Base-by-base conservation (phyloP, 225 moss, liverwort and hornwort species). In the Polytrichum commune region DNA sequence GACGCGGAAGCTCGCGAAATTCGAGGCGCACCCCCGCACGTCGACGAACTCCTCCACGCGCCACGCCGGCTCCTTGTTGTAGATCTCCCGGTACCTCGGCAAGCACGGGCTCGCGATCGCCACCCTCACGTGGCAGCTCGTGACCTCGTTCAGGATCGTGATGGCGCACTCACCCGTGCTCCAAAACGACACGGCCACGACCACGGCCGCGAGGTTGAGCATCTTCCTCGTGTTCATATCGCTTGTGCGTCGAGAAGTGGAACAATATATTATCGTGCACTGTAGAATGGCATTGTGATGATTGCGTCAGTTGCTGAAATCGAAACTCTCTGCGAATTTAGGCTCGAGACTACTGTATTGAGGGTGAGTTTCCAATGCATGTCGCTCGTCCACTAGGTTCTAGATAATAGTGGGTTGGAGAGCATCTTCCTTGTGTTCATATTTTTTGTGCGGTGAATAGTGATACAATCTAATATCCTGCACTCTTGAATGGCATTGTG, bases 1-100 rank as follows among this genome's bases (percentile, higher is more conserved):
- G 38, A 66, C 7, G 20, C 20, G 32, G 33, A 53, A 66, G 10
- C 32, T 23, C 19, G 30, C 66, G 33, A 66, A 66, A 33, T 66
- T 66, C 8, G 46, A 32, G 66, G 66, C 30, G 9, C 66, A 66
- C 19, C 66, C 66, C 23, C 22, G 29, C 66, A 66, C 66, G 9
- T 66, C 38, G 23, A 53, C 66, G 13, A 32, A 66, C 9, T 66
- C 66, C 33, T 66, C 32, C n/a, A 32, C 1, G 3, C 22, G 6
- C 30, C 19, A n/a, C 38, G 22, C 33, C 10, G 66, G 66, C 33
- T 35, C n/a, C 66, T 66, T 66, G 66, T 46, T 35, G 33, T 32
- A 66, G 13, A 66, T 46, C 19, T 10, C 66, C n/a, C 33, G 32
- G 66, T 46, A 66, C 4, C 38, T 66, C 7, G 35, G 30, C 33